Conservation (phyloP, 129 eudicot species). For the Arctium minus region DNA sequence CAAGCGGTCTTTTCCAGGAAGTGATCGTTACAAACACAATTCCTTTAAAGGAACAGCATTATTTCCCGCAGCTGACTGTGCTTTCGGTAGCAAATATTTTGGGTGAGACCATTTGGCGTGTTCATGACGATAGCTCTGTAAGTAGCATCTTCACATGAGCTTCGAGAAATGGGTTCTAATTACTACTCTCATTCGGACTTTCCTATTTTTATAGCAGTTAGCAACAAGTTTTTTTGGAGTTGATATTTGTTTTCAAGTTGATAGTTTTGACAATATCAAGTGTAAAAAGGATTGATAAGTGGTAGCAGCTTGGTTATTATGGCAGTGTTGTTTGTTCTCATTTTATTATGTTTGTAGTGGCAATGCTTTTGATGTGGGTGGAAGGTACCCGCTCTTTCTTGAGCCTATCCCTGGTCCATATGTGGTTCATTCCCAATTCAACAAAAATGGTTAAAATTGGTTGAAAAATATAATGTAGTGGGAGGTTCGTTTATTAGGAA, state of each 20-base stretch:
- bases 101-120: constrained; percentile 96
- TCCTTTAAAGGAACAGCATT: constrained; percentile 57
- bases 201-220: not conserved
- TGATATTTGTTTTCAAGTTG: not conserved
- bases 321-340: not conserved
- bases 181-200: not conserved
- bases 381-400: too few relatives aligned
- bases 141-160: constrained; percentile 75
- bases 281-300: not conserved
- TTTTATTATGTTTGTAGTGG: too few relatives aligned
- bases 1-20: constrained; percentile 84
- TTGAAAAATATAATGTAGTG: too few relatives aligned
- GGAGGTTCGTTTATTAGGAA: too few relatives aligned
- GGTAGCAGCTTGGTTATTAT: not conserved
- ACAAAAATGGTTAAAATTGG: too few relatives aligned
- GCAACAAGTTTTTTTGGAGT: not conserved
- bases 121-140: constrained; percentile 81
- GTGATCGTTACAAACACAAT: constrained; percentile 78
- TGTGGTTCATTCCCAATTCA: too few relatives aligned
- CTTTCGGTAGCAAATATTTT: constrained; percentile 79
- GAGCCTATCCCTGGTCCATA: too few relatives aligned
- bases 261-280: constrained; percentile 1
- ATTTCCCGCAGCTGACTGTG: constrained; percentile 83
- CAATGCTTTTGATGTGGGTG: too few relatives aligned
- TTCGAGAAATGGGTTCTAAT: constrained; percentile 1